Base-by-base conservation (phyloP, 2,329 filamentous ascomycete genomes). In the Neurospora crassa region DNA sequence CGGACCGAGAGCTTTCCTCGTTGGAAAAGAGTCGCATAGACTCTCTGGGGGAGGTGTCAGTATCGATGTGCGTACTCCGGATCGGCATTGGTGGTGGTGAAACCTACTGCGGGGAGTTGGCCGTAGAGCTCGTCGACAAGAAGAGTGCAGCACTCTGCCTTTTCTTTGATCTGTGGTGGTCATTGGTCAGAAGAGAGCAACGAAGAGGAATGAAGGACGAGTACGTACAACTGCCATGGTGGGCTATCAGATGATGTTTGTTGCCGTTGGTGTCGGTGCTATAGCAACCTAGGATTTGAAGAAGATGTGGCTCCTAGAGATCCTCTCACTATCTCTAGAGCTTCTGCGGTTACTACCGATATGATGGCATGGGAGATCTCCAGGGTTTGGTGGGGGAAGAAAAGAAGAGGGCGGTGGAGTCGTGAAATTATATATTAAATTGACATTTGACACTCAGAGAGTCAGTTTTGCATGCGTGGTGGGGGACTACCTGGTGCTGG, bases 121-220 rank as follows among this genome's bases (percentile, higher is more conserved):
- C 96, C 96, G 81, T 96, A 95, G 72, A 92, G 87, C 80, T 97
- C 94, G 79, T 94, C 90, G 74, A 98, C 91, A 74, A 97, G 87
- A 79, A 97, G 89, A 84, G 91, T 88, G 85, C 93, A 97, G 79
- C 98, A 92, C 88, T 97, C 93, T 78, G 91, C 89, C 76, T 92
- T 87, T 80, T 92, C 88, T 84, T 93, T 89, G 73, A 88, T 89
- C 89, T 91, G 74, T 34, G 68, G 24, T 34, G 6, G 53, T 18
- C 53, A 63, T 10, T 63, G 29, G 53, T 63, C 34, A 63, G 53
- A 8, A 37, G 29, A 34, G 53, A 37, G 18, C 53, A 37, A 63
- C 16, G 7, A n/a, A 7, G 53, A 34, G 53, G 53, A 18, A 37
- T 63, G 16, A 24, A 16, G 7, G 29, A 63, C 29, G 29, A 29